A percentile compares a stretch with the other conserved stretches of the same genome.
phyloP scores from a whole-genome alignment of 179 eudicot species.

The Silene vulgaris region DNA sequence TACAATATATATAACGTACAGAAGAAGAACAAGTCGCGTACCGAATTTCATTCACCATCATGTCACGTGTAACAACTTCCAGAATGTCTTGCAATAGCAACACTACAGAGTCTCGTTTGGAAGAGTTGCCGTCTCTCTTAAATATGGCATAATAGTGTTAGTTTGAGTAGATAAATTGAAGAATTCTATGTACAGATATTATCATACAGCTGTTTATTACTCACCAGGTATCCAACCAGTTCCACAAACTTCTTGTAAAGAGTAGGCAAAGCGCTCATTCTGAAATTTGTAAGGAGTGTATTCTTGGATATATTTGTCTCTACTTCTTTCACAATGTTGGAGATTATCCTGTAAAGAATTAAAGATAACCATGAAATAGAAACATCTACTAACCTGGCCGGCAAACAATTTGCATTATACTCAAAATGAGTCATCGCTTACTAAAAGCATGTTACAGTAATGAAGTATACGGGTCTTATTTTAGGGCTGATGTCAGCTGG shows the following conservation, averaged over 20 bases:
- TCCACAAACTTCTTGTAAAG: constrained; percentile 75
- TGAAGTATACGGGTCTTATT: not conserved
- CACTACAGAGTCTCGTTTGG: constrained; percentile 63
- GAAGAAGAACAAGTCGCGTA: constrained; percentile 28
- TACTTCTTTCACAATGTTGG: constrained; percentile 68
- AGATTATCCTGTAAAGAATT: constrained; percentile 59
- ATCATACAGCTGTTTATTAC: constrained; percentile 25
- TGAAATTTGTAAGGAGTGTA: constrained; percentile 71
- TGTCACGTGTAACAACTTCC: constrained; percentile 93
- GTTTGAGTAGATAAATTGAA: constrained; percentile 10
- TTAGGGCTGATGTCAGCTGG: not conserved
- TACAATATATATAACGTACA: not conserved
- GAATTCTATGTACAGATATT: not conserved
- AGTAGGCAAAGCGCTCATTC: constrained; percentile 73
- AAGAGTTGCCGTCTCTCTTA: constrained; percentile 76
- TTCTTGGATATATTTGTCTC: constrained; percentile 66
- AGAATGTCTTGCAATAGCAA: constrained; percentile 87
- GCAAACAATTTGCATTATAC: not conserved
- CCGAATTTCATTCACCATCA: constrained; percentile 96
- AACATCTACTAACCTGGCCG: not conserved
- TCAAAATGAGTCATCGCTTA: constrained; percentile 4
- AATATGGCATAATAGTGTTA: constrained; percentile 24
- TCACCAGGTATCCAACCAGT: constrained; percentile 77
- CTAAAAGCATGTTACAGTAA: not conserved
- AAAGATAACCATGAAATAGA: not conserved